Evolutionary conservation across 2,329 filamentous ascomycete genomes (phyloP).

Genomic region (Colletotrichum paranaense): DNA sequence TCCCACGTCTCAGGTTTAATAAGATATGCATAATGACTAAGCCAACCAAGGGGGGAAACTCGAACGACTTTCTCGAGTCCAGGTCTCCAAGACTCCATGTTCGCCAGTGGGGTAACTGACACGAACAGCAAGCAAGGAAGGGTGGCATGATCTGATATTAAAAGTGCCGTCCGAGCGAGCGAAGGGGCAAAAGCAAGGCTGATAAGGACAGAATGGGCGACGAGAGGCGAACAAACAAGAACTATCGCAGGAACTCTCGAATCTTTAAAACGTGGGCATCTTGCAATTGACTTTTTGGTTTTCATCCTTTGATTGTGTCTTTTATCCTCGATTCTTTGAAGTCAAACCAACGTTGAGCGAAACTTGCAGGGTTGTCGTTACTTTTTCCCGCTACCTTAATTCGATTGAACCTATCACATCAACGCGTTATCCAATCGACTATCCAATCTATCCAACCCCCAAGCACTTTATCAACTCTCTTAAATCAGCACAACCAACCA

Average conservation of each 20-base stretch:
- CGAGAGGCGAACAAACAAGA: background rate
- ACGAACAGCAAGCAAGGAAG: conserved; percentile 8
- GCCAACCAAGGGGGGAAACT: conserved; percentile 6
- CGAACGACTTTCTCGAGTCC: conserved; percentile 1
- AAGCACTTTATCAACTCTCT: background rate
- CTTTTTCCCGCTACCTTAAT: background rate
- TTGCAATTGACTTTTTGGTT: background rate
- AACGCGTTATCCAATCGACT: background rate
- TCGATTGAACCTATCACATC: background rate
- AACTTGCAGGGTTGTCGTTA: background rate
- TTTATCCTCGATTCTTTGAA: background rate
- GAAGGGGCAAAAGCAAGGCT: background rate
- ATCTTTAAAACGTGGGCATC: background rate
- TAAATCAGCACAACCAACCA: background rate
- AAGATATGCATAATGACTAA: conserved; percentile 27
- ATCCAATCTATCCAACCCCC: background rate
- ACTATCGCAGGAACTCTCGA: background rate
- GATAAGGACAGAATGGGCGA: background rate
- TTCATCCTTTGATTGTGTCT: no score
- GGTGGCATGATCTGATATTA: conserved; percentile 23
- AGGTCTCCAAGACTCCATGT: conserved; percentile 4
- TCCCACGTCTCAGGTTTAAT: conserved; percentile 1
- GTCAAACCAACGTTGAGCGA: background rate
- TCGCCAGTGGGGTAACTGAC: conserved; percentile 16
- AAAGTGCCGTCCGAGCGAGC: conserved; percentile 12